These are phyloP conservation scores for Fusarium neocosmosporiellum DNA, from an alignment of 2,329 filamentous ascomycete genomes.

Conservation along the genomic window DNA sequence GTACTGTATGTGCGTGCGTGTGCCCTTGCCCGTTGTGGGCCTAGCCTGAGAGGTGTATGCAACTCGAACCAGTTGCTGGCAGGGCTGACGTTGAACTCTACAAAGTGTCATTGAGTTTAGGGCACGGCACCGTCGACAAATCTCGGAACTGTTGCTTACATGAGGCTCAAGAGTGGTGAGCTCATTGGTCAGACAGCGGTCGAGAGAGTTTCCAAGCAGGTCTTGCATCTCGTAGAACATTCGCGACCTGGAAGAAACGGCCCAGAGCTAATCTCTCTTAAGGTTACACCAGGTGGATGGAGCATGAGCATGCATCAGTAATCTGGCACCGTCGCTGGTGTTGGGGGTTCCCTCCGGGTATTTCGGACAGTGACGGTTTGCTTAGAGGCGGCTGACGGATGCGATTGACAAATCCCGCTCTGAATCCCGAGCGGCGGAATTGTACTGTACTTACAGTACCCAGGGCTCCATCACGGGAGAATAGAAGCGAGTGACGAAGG, in stretches of 20 bases:
- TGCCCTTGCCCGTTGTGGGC: slow-evolving; percentile 1
- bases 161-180: background rate
- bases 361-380: slow-evolving; percentile 5
- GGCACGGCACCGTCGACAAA: background rate
- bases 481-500: background rate
- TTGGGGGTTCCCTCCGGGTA: slow-evolving; percentile 21
- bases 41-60: background rate
- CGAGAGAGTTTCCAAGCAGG: background rate
- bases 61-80: background rate
- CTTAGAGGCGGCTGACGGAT: background rate
- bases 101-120: background rate
- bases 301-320: background rate
- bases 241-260: background rate
- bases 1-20: slow-evolving; percentile 4
- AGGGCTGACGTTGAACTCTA: slow-evolving; percentile 2
- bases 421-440: background rate
- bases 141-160: background rate
- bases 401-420: background rate
- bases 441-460: background rate
- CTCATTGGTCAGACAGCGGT: background rate
- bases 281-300: background rate
- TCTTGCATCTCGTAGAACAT: background rate
- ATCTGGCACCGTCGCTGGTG: background rate
- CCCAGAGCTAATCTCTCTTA: slow-evolving; percentile 9
- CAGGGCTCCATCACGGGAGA: background rate